Percentiles rank a stretch among this genome's conserved stretches.
Conservation (phyloP, 169 alveolate genomes). For the Theileria annulata region DNA sequence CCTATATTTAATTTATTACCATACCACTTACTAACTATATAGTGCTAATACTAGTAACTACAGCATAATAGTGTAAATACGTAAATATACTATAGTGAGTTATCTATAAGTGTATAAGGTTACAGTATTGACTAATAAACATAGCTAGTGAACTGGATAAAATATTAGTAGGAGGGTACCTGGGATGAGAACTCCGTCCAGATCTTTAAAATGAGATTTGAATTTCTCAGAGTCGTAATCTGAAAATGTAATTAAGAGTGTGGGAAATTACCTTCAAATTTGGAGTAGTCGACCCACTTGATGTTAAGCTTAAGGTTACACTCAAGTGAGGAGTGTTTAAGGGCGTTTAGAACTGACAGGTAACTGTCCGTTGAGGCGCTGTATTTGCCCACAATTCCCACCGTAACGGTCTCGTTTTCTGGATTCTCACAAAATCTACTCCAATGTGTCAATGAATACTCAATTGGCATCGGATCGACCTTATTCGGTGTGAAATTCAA, state of each 20-base stretch:
- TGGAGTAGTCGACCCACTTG: conserved; percentile 75
- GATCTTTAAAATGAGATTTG: conserved; percentile 75
- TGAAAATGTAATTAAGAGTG: not conserved
- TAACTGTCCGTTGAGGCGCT: conserved; percentile 91
- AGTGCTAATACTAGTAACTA: too few species aligned
- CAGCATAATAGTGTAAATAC: too few species aligned
- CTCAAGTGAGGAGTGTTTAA: conserved; percentile 90
- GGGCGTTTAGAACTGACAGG: conserved; percentile 89
- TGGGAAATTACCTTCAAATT: conserved; percentile 27
- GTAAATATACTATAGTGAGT: too few species aligned
- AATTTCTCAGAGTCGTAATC: conserved; percentile 37
- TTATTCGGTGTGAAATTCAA: conserved; percentile 27
- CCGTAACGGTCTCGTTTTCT: conserved; percentile 67
- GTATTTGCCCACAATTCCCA: conserved; percentile 93
- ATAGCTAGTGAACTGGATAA: not conserved
- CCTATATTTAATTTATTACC: conserved; percentile 51
- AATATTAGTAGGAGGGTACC: conserved; percentile 51
- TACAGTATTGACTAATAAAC: too few species aligned
- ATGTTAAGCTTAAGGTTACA: conserved; percentile 75
- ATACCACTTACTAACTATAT: not conserved
- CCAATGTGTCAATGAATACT: conserved; percentile 69
- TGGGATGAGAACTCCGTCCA: conserved; percentile 91
- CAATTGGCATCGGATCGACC: conserved; percentile 41
- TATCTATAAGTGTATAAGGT: too few species aligned
- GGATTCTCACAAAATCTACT: conserved; percentile 51